Percentiles rank a stretch among this genome's conserved stretches.
Evolutionary conservation across 345 rosid species (phyloP).

Genomic region (Boechera retrofracta): DNA sequence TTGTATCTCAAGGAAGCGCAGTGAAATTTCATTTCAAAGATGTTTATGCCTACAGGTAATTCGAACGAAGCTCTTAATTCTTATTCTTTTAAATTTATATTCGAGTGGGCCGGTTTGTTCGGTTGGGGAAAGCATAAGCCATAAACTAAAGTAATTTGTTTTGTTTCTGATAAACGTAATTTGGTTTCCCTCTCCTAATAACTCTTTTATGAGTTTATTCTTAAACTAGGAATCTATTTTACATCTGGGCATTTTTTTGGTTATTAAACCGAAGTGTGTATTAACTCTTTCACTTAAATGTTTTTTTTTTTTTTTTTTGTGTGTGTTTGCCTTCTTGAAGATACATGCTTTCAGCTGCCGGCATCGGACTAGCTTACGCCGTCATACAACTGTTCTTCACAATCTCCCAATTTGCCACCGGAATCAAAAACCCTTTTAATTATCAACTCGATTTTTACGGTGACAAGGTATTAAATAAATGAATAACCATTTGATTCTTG

Average conservation of each 20-base stretch:
- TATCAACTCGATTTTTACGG: constrained; percentile 50
- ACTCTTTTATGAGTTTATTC: background rate
- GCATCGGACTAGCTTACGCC: constrained; percentile 45
- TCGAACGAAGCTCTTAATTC: background rate
- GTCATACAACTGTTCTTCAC: constrained; percentile 44
- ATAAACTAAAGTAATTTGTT: background rate
- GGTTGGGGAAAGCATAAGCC: background rate
- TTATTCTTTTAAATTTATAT: background rate
- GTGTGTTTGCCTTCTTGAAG: constrained; percentile 24
- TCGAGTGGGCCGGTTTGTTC: background rate
- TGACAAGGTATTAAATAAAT: constrained; percentile 42
- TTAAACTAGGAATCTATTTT: background rate
- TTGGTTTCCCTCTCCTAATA: background rate
- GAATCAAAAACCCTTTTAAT: constrained; percentile 32
- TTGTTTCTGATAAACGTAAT: background rate
- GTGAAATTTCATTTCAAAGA: constrained; percentile 45
- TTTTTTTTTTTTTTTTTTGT: too few relatives aligned
- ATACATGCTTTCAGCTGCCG: constrained; percentile 44
- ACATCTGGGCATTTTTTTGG: background rate
- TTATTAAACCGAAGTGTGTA: background rate
- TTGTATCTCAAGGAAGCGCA: constrained; percentile 7
- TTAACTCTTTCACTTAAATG: background rate
- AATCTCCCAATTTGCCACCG: constrained; percentile 42
- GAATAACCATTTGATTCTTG: background rate
- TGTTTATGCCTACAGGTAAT: constrained; percentile 47